A percentile compares a stretch with the other conserved stretches of the same genome.
Conservation (phyloP, 2,329 filamentous ascomycete species). For the Colletotrichum siamense region DNA sequence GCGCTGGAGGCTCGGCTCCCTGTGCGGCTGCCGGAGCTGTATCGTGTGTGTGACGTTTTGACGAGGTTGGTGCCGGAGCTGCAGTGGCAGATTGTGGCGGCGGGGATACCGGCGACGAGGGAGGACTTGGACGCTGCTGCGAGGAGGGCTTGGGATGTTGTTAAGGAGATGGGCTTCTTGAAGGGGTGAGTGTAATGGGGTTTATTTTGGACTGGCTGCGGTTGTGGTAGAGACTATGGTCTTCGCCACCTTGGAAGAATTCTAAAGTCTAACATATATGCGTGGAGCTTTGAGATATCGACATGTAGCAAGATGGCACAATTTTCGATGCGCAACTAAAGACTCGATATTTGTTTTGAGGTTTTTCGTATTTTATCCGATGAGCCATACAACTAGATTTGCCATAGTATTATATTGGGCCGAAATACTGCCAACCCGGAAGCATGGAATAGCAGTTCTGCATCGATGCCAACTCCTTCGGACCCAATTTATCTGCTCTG, state of each 20-base stretch:
- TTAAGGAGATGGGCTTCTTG: background rate
- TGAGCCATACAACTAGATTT: background rate
- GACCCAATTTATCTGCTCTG: background rate
- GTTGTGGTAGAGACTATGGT: rapidly evolving
- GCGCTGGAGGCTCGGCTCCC: background rate
- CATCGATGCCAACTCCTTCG: rapidly evolving
- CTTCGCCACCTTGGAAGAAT: background rate
- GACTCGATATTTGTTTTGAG: too few relatives aligned
- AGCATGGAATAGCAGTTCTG: background rate
- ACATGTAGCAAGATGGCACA: background rate
- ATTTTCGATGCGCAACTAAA: background rate
- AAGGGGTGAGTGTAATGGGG: background rate
- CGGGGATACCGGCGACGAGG: background rate
- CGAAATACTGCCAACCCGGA: too few relatives aligned
- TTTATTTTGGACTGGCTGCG: background rate
- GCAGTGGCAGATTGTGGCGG: background rate
- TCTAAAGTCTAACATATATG: too few relatives aligned
- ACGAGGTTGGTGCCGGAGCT: background rate
- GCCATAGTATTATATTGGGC: too few relatives aligned
- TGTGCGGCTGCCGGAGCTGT: background rate
- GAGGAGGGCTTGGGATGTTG: background rate
- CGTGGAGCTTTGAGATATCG: rapidly evolving
- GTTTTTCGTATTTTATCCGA: background rate
- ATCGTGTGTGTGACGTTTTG: background rate
- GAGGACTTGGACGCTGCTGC: background rate